These are phyloP conservation scores for Xylariaceae sp. DNA, from an alignment of 2,329 filamentous ascomycete species.

Conservation along the genomic window DNA sequence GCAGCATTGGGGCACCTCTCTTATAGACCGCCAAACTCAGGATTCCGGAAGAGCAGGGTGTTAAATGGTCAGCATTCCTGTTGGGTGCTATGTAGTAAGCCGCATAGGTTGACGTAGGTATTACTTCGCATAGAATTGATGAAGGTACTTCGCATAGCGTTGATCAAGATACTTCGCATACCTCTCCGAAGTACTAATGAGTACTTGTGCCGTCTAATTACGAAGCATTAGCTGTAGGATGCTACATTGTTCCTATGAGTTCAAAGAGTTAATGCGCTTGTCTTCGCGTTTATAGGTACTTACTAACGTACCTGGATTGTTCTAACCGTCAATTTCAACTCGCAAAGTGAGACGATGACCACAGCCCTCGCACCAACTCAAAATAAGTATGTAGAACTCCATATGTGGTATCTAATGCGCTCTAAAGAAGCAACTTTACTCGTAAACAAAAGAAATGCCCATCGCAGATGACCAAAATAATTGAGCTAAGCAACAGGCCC, in stretches of 20 bases:
- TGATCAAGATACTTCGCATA: too few species aligned
- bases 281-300: neutral
- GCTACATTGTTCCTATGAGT: neutral
- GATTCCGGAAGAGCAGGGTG: too few species aligned
- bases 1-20: neutral
- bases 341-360: neutral
- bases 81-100: too few species aligned
- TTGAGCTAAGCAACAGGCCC: constrained; percentile 3
- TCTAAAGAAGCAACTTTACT: constrained; percentile 20
- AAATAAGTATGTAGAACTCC: constrained; percentile 17
- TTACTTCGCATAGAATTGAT: too few species aligned
- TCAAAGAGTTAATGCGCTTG: neutral
- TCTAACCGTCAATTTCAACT: neutral
- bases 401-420: constrained; percentile 34
- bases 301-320: too few species aligned
- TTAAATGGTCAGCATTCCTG: too few species aligned
- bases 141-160: too few species aligned
- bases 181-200: neutral
- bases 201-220: neutral
- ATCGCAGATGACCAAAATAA: neutral
- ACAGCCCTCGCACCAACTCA: neutral
- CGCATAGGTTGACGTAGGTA: too few species aligned
- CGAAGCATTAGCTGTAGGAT: neutral
- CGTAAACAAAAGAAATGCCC: constrained; percentile 8
- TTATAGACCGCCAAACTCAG: too few species aligned